A percentile compares a stretch with the other conserved stretches of the same genome.
Conservation (phyloP, 306 rosid species). For the Pterocarpus santalinus region DNA sequence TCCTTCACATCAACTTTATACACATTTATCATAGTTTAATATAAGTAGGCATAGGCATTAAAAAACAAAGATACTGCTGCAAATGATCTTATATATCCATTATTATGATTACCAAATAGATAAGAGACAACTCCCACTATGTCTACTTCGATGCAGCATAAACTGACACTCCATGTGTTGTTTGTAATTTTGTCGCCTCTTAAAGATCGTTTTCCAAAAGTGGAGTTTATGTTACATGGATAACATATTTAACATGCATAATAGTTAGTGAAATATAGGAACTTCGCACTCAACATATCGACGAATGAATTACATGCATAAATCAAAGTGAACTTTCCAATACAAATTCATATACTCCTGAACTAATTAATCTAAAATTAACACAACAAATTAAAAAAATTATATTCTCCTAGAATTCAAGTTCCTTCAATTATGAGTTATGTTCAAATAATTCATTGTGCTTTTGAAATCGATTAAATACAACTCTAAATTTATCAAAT, state of each 20-base stretch:
- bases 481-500: no score
- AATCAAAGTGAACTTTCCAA: no score
- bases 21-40: background rate
- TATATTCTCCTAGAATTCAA: no score
- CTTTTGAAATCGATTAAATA: no score
- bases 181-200: slow-evolving; percentile 14
- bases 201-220: background rate
- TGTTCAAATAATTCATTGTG: no score
- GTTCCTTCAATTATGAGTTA: no score
- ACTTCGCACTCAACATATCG: background rate
- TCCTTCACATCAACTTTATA: background rate
- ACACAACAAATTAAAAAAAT: no score
- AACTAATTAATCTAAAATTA: no score
- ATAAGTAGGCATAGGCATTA: background rate
- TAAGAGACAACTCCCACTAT: background rate
- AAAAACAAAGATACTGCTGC: background rate
- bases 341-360: no score
- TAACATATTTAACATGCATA: background rate
- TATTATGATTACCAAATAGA: background rate
- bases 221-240: background rate
- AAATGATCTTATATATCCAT: background rate
- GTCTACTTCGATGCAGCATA: slow-evolving; percentile 18
- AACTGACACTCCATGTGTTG: slow-evolving; percentile 18
- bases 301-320: background rate
- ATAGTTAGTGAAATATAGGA: background rate